Conservation (phyloP, 2,329 filamentous ascomycete genomes). For the Paracorniculantispora psalliotae region DNA sequence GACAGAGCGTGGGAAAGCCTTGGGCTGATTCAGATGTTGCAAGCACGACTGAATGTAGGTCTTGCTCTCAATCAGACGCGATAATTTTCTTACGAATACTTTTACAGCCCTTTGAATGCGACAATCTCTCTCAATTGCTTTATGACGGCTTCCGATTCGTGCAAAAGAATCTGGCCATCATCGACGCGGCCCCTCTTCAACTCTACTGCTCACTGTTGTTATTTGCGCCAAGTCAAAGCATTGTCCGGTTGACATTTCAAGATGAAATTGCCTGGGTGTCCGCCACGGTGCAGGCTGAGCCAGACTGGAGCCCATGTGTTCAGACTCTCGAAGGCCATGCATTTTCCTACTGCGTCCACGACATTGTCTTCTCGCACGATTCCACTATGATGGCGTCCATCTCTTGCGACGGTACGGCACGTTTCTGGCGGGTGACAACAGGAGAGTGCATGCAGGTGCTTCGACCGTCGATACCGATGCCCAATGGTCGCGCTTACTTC, state of each 20-base stretch:
- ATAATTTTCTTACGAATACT: background rate
- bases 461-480: no score
- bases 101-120: background rate
- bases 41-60: background rate
- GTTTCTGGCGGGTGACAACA: background rate
- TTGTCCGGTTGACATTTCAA: background rate
- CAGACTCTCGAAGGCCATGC: background rate
- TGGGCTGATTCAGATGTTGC: conserved; percentile 13
- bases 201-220: background rate
- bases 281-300: background rate
- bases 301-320: background rate
- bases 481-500: no score
- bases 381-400: background rate
- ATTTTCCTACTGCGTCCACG: background rate
- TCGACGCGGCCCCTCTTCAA: background rate
- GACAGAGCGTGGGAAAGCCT: conserved; percentile 18
- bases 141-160: background rate
- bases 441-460: background rate
- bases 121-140: background rate
- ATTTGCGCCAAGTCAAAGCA: background rate
- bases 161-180: background rate
- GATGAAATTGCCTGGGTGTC: background rate
- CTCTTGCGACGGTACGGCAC: background rate
- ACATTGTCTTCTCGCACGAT: background rate
- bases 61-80: background rate